A percentile compares a stretch with the other conserved stretches of the same genome.
These are phyloP conservation scores for Syzygium malaccense DNA, from an alignment of 441 rosid genomes.

Conservation along the genomic window DNA sequence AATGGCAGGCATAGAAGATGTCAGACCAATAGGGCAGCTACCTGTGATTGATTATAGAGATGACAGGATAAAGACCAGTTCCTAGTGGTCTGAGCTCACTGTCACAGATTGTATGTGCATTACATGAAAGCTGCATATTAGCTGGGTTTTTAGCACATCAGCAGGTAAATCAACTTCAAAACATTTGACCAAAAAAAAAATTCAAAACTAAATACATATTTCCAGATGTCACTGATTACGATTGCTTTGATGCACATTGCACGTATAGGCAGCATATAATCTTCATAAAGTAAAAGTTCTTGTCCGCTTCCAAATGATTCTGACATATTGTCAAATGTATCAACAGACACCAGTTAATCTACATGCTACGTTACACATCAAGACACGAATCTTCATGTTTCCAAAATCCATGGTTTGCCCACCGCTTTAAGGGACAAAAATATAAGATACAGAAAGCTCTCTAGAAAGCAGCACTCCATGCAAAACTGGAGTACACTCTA, in stretches of 20 bases:
- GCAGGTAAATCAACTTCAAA: constrained; percentile 1
- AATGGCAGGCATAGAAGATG: constrained; percentile 8
- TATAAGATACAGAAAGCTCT: neutral
- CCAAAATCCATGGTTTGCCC: neutral
- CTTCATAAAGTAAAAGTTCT: neutral
- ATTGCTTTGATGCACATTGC: neutral
- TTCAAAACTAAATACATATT: neutral
- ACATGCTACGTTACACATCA: neutral
- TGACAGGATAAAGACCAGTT: constrained; percentile 84
- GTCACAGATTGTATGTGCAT: constrained; percentile 94
- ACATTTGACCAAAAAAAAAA: neutral
- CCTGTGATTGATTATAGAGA: constrained; percentile 96
- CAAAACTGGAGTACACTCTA: neutral
- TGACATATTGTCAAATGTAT: neutral
- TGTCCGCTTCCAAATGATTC: neutral
- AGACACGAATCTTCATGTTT: neutral
- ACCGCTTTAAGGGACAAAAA: neutral
- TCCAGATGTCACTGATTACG: neutral
- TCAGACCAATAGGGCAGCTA: constrained; percentile 16
- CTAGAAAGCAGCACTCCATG: neutral
- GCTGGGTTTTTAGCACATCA: constrained; percentile 4
- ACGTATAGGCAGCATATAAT: neutral
- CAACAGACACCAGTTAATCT: neutral
- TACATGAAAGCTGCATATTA: constrained; percentile 81
- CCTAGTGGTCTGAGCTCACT: constrained; percentile 92